Evolutionary conservation across 805 yeast genomes (phyloP), one percentile per base, ranked within the genome.

Genomic region (Ogataea henricii): DNA sequence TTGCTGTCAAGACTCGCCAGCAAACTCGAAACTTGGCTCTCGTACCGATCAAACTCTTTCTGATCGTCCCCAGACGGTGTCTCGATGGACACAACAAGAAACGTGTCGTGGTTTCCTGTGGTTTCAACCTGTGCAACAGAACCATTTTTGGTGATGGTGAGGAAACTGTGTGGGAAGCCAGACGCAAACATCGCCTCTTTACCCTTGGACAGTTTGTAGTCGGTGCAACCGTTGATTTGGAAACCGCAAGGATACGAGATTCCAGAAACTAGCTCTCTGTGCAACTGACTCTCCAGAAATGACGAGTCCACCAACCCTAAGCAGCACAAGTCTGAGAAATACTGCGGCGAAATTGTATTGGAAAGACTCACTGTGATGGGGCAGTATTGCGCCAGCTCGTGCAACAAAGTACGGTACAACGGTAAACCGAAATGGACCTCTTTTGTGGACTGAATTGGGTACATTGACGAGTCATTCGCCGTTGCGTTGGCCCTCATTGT

Each of bases 331-430:
- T 78, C 83, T 1, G 77, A 64, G 40, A 73, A 68, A 59, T 73
- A 78, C 48, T 77, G 81, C 1, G 81, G 81, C 2, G 79, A 69
- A 30, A 78, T 66, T 2, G 79, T 74, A 57, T 77, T 81, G 18
- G 73, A 64, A 42, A 73, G 58, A 46, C 71, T 73, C 10, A 76
- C 76, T 2, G 73, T 75, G 16, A 78, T 54, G 2, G 82, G 79
- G 49, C 74, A 67, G 35, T 65, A 62, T 39, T 65, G 68, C 3
- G 77, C 74, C 41, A 77, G 56, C 47, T 71, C 72, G 37, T 67
- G 59, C 18, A 74, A 55, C 37, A 73, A 53, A 2, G 70, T 64
- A 21, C 79, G 60, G 53, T 73, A 69, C 25, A 59, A 54, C 1
- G 78, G 74, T 33, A 76, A 59, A 1, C 79, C 79, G 14, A 68